Evolutionary conservation across 2,329 filamentous ascomycete species (phyloP), one percentile per base, ranked within the genome.

Genomic region (Alternaria tenuissima): DNA sequence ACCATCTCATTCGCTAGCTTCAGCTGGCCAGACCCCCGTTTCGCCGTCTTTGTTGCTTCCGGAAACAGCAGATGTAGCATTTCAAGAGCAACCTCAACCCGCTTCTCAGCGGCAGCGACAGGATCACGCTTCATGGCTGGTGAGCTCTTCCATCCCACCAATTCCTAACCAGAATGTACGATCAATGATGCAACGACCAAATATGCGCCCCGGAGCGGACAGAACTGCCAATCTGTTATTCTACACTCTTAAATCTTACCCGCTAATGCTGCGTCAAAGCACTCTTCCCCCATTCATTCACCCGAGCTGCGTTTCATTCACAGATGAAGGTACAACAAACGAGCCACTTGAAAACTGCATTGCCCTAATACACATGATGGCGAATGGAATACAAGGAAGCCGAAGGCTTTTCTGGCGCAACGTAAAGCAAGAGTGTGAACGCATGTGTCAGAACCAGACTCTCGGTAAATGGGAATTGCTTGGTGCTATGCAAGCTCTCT

Each of bases 401-500:
- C 75, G 76, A 53, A 81, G 78, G 54, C 57, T 83, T 22, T 81
- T 83, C 55, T 83, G 81, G 81, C 79, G 73, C 52, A 82, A 82
- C 14, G 80, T 83, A 22, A 63, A 69, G 24, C 44, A 74, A 24
- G 81, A 84, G 63, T 83, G 81, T 66, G 80, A 83, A 20, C 54
- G 44, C 44, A 56, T 56, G 12, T 56, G 44, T 42, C 44, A 42
- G 44, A 49, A 34, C 8, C 44, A 49, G 3, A 18, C 54, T n/a
- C 44, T 20, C 26, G 71, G 70, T 39, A 76, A 71, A 56, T 81
- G 80, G 78, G 76, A 76, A 55, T 46, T 81, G 2, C 73, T 83
- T 49, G 77, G 79, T 56, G 76, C 76, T 14, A 78, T 82, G 75
- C 81, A 83, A 67, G 80, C 82, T 2, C 69, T 83, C 3, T 75